Percentiles rank a stretch among this genome's conserved stretches.
Conservation (phyloP, 768 basidiomycete species). For the Mycena metata region DNA sequence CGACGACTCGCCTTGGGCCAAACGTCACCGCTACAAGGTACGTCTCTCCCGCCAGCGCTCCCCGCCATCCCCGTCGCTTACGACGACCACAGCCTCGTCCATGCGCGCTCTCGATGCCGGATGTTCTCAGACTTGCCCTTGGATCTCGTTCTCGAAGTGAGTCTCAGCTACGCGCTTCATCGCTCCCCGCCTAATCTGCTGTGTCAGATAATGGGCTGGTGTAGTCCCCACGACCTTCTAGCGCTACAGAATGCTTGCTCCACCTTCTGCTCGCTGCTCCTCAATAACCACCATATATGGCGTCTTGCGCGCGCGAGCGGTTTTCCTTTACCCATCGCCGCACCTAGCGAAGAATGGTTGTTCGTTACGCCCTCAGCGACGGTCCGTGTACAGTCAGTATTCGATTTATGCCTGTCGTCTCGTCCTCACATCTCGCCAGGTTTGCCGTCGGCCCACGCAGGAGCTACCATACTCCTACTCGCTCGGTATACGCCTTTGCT, state of each 20-base stretch:
- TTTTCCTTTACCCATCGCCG: background rate
- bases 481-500: background rate
- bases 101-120: background rate
- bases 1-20: background rate
- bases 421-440: background rate
- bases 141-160: background rate
- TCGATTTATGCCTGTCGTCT: background rate
- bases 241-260: background rate
- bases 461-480: background rate
- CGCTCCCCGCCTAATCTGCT: background rate
- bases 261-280: too few species aligned
- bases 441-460: background rate
- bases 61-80: background rate
- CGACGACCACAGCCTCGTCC: background rate
- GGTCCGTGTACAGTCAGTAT: conserved; percentile 7
- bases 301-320: background rate
- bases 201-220: conserved; percentile 7
- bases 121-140: background rate
- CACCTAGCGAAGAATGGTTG: background rate
- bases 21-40: background rate
- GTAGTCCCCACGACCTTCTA: background rate
- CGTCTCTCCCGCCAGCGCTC: background rate
- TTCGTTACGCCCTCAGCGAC: background rate
- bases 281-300: conserved; percentile 5
- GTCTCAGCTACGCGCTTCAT: background rate